A percentile compares a stretch with the other conserved stretches of the same genome.
Conservation (phyloP, 2,329 filamentous ascomycete genomes). For the Claviceps arundinis region DNA sequence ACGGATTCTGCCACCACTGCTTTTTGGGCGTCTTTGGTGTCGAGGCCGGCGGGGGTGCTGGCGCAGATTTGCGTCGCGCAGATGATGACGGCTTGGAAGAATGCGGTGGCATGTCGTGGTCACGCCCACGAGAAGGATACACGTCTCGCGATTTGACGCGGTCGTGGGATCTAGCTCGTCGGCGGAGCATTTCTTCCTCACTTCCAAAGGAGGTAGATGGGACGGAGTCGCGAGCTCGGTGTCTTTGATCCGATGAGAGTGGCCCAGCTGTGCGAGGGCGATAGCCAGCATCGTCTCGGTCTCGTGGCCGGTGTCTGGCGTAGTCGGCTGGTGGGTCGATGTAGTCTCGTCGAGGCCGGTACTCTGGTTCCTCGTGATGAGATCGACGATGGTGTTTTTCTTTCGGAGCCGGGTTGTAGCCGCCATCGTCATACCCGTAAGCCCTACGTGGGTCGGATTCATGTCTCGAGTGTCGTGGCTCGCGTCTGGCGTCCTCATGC, state of each 20-base stretch:
- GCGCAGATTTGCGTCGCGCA: conserved; percentile 8
- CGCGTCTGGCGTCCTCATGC: neutral
- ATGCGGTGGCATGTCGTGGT: conserved; percentile 2
- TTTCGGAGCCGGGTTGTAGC: neutral
- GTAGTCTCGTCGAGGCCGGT: conserved; percentile 10
- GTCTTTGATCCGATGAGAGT: conserved; percentile 4
- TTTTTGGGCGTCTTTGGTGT: conserved; percentile 15
- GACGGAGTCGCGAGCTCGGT: neutral
- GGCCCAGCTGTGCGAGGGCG: neutral
- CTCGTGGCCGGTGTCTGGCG: conserved; percentile 5
- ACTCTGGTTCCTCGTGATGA: conserved; percentile 7
- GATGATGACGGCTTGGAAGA: conserved; percentile 4
- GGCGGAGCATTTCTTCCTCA: conserved; percentile 10
- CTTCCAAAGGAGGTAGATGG: conserved; percentile 9
- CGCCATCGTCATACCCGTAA: neutral
- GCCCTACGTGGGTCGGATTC: conserved; percentile 1
- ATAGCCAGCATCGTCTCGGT: conserved; percentile 4
- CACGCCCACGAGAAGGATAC: conserved; percentile 13
- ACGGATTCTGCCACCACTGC: conserved; percentile 25
- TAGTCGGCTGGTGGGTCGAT: conserved; percentile 9
- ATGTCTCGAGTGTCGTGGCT: neutral
- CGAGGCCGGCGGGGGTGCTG: conserved; percentile 1
- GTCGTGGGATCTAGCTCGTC: conserved; percentile 13
- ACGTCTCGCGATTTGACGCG: conserved; percentile 8
- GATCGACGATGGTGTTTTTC: conserved; percentile 1